Conservation (phyloP, 2,329 filamentous ascomycete genomes). For the Juglanconis oblonga region DNA sequence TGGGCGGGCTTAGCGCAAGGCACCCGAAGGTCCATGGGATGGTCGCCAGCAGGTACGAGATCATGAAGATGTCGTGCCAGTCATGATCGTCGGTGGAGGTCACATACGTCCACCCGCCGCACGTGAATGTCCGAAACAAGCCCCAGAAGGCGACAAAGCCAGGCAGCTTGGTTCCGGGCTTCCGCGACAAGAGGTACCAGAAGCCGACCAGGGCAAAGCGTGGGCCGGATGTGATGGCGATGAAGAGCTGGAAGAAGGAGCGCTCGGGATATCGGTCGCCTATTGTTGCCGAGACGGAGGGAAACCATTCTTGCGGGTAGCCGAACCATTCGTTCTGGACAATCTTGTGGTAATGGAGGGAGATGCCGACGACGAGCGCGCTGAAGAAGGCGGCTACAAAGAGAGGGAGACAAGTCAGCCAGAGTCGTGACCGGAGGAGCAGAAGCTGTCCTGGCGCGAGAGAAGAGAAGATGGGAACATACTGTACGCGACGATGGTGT, state of each 20-base stretch:
- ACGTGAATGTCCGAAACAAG: slow-evolving; percentile 84
- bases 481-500: slow-evolving; percentile 83
- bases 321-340: slow-evolving; percentile 96
- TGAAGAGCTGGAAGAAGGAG: slow-evolving; percentile 96
- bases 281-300: slow-evolving; percentile 93
- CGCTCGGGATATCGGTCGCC: slow-evolving; percentile 96
- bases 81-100: slow-evolving; percentile 98
- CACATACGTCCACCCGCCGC: slow-evolving; percentile 97
- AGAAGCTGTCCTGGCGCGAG: no score
- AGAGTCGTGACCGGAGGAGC: no score
- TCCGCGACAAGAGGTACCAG: slow-evolving; percentile 86
- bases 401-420: neutral
- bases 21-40: slow-evolving; percentile 94
- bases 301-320: slow-evolving; percentile 94
- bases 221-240: slow-evolving; percentile 92
- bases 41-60: slow-evolving; percentile 91
- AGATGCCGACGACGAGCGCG: slow-evolving; percentile 75
- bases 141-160: slow-evolving; percentile 79
- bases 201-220: slow-evolving; percentile 86
- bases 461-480: slow-evolving; percentile 28
- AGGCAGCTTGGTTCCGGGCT: slow-evolving; percentile 71
- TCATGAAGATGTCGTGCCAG: slow-evolving; percentile 99
- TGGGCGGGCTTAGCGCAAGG: slow-evolving; percentile 80
- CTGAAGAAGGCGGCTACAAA: slow-evolving; percentile 74
- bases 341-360: slow-evolving; percentile 92